Evolutionary conservation across 495 filamentous ascomycete species (phyloP), one percentile per base, ranked within the genome.

Genomic region (Mycothermus thermophilus): DNA sequence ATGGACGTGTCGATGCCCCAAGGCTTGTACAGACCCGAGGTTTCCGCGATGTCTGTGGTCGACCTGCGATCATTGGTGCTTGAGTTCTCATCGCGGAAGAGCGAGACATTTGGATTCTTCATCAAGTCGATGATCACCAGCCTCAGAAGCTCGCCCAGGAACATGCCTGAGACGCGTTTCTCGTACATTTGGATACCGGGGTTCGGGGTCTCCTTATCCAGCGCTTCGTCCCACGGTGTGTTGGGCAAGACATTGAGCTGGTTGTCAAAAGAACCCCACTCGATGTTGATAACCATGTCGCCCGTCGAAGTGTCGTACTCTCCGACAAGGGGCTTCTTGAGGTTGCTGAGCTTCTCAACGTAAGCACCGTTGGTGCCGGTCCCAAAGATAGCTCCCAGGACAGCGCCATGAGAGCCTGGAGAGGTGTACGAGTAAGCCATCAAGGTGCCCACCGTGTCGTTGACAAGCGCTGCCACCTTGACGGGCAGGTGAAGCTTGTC

Each of bases 231-330:
- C 58, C 87, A 96, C 0, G 71, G 56, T 0, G 90, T 96, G 50
- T 74, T 79, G 12, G 92, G 90, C 28, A 96, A 67, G 30, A 90
- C 79, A 40, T 71, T 78, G 44, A 96, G 69, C 42, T 79, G 70
- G 64, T 96, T 97, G 60, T 97, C 90, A 48, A 97, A 97, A 38
- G 83, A 92, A 35, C 90, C 90, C 90, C 90, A 97, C 62, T 97
- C 90, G 2, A 84, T 88, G 58, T 97, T 97, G 55, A 97, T 74
- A 36, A 97, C 84, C 90, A 97, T 97, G 36, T 87, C 73, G 13
- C 86, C 85, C 0, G 87, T 92, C 3, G 72, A 75, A 30, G 70
- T 72, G 56, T 96, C 85, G 44, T 80, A 92, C 14, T 77, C 68
- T 18, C 72, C 69, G 19, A 61, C 54, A 26, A 74, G 52, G 20